These are phyloP conservation scores for Scopulariopsis brevicaulis DNA, from an alignment of 2,329 filamentous ascomycete genomes.

Conservation along the genomic window DNA sequence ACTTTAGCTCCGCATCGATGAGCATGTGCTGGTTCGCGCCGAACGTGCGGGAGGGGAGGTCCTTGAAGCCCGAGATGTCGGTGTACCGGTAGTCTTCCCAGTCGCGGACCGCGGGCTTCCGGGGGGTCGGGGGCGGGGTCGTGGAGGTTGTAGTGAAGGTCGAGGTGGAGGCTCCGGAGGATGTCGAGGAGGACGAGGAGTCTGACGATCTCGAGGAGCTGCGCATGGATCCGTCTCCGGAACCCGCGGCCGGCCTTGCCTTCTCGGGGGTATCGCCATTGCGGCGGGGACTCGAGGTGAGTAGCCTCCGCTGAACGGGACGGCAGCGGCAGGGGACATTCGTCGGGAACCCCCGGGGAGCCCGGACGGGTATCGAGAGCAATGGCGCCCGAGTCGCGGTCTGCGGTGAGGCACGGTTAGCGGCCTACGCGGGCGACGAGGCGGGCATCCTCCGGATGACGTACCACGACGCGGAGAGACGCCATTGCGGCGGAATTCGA, in stretches of 20 bases:
- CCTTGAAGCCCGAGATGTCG: constrained; percentile 29
- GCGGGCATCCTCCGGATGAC: not conserved
- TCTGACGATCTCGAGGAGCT: not conserved
- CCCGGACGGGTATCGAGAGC: not conserved
- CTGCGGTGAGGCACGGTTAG: not conserved
- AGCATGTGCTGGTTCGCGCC: constrained; percentile 94
- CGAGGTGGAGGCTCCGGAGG: not conserved
- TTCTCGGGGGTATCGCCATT: not conserved
- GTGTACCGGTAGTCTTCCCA: constrained; percentile 31
- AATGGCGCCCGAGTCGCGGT: not conserved
- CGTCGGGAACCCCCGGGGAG: not conserved
- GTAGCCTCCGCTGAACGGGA: not conserved
- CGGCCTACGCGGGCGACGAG: not conserved
- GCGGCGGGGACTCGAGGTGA: not conserved
- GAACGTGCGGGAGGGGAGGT: constrained; percentile 45
- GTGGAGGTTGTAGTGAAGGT: not conserved
- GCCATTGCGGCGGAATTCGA: not conserved
- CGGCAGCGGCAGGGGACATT: not conserved
- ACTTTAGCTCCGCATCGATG: constrained; percentile 92
- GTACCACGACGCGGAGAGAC: constrained; percentile 2
- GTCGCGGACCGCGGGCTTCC: constrained; percentile 13
- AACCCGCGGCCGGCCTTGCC: not conserved
- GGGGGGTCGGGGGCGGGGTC: not conserved
- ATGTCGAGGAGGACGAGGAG: not conserved
- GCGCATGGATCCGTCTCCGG: not conserved